Conservation (phyloP, 305 asterid genomes). For the Fraxinus floribunda region DNA sequence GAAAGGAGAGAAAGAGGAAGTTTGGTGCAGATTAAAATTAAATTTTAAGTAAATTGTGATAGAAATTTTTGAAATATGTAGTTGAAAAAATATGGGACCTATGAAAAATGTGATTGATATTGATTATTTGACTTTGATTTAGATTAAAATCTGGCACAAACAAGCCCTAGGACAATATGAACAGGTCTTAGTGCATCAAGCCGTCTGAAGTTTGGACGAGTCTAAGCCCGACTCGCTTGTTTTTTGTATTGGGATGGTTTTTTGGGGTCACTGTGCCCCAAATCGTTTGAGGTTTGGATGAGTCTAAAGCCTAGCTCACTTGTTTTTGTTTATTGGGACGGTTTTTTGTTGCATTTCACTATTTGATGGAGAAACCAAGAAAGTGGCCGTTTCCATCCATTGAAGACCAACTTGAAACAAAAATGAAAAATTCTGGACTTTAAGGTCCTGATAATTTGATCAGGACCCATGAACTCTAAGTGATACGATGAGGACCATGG, state of each 20-base stretch:
- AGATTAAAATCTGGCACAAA: no score
- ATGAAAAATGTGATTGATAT: no score
- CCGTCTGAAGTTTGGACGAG: background rate
- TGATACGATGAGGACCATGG: background rate
- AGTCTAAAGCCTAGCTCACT: background rate
- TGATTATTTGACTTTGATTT: no score
- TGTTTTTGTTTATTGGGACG: background rate
- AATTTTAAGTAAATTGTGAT: no score
- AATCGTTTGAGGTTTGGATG: no score
- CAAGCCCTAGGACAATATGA: background rate
- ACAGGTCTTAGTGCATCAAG: background rate
- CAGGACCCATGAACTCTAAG: background rate
- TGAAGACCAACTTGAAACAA: background rate
- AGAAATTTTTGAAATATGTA: no score
- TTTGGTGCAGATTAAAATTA: no score
- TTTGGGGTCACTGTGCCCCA: background rate
- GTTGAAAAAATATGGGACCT: no score
- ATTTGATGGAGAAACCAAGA: background rate
- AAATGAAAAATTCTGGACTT: background rate
- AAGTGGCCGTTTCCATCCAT: background rate
- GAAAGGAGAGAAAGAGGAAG: background rate
- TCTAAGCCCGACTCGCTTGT: background rate
- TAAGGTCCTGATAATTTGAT: background rate
- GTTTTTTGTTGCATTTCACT: background rate
- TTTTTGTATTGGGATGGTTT: no score